Base-by-base conservation (phyloP, 2,329 filamentous ascomycete species). In the Bipolaris victoriae region DNA sequence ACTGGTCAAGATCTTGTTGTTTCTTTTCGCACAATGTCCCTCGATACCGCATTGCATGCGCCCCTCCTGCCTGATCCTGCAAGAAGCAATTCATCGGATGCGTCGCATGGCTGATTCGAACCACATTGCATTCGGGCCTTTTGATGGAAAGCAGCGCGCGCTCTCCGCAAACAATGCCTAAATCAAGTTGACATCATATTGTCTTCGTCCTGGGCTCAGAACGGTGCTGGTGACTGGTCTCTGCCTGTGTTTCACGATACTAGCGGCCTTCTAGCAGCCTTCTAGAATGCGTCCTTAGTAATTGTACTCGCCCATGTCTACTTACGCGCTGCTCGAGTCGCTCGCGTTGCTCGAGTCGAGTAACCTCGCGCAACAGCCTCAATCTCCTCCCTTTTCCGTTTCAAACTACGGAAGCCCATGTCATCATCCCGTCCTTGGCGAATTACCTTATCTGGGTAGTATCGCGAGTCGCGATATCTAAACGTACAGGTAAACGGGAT, bases 261-360 rank as follows among this genome's bases (percentile, higher is more conserved):
- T 70, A 71, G 66, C 50, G 55, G 35, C 57, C 62, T 72, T 73
- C 70, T 71, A 72, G 68, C 63, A 62, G 53, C 56, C 52, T 71
- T 70, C 69, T 50, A 68, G 69, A 70, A 69, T 15, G 36, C 29
- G 48, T 55, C 58, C 60, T 52, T 63, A 55, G 47, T 24, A 9
- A 56, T 45, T 61, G 44, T 66, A 37, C 62, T 70, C 69, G 64
- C 68, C 70, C 62, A 63, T 56, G 31, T 60, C 63, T 64, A 69
- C 61, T 71, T 68, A 64, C 61, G 57, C 47, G n/a, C 20, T 45
- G 54, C 60, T 60, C 60, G 55, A 64, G 58, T 64, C 61, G 52
- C 24, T 26, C 64, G 57, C 47, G n/a, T 24, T 45, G 54, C 60
- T 60, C 60, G 55, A 64, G 58, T 64, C 61, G 52, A 53, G 26